Evolutionary conservation across 2,329 filamentous ascomycete species (phyloP).

Genomic region (Microsporum ferrugineum): DNA sequence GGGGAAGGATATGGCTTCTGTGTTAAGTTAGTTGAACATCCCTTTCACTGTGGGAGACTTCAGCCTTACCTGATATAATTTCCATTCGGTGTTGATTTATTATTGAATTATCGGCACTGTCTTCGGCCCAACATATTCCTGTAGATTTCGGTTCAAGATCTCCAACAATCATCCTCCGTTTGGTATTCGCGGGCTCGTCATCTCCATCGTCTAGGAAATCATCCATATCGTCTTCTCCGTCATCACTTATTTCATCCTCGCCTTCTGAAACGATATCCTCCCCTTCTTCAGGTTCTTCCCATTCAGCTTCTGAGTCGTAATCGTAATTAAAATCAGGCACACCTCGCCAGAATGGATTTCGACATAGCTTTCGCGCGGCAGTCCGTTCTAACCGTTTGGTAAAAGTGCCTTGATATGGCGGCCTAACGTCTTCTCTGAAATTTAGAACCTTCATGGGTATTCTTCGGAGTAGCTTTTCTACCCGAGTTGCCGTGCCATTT

Average conservation of each 20-base stretch:
- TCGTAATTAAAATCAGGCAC: conserved; percentile 50
- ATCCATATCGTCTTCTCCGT: conserved; percentile 74
- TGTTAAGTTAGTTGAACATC: not conserved
- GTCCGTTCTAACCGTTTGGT: conserved; percentile 36
- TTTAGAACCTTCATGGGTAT: conserved; percentile 48
- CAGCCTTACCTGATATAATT: conserved; percentile 52
- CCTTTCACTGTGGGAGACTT: not conserved
- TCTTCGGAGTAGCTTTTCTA: conserved; percentile 34
- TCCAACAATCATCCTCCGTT: conserved; percentile 48
- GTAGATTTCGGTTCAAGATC: conserved; percentile 66
- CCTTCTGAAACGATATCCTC: conserved; percentile 55
- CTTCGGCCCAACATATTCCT: conserved; percentile 73
- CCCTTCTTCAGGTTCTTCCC: conserved; percentile 61
- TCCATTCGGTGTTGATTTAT: conserved; percentile 58
- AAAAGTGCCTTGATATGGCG: conserved; percentile 53
- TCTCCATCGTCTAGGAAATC: conserved; percentile 84
- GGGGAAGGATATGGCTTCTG: conserved; percentile 39
- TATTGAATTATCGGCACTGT: conserved; percentile 37
- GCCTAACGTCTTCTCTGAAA: conserved; percentile 52
- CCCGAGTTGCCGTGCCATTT: conserved; percentile 15
- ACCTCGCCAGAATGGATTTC: conserved; percentile 43
- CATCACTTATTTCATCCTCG: conserved; percentile 50
- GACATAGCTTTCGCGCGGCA: conserved; percentile 37
- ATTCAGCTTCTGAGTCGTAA: conserved; percentile 55
- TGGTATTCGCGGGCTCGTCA: conserved; percentile 46